A percentile compares a stretch with the other conserved stretches of the same genome.
These are phyloP conservation scores for Candida oleophila DNA, from an alignment of 805 yeast genomes.

Conservation along the genomic window DNA sequence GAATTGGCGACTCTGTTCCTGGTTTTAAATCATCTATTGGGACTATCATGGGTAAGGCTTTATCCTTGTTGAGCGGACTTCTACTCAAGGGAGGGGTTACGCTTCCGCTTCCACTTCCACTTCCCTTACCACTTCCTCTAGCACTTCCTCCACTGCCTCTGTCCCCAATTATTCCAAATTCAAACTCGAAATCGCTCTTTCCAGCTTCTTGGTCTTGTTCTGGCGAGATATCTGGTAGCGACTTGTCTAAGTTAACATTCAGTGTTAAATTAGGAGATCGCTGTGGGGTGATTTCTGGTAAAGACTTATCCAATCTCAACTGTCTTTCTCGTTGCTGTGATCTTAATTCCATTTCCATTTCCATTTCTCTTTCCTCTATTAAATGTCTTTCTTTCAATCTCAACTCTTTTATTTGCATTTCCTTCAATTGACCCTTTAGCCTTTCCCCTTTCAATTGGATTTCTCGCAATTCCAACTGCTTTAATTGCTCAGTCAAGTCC, in stretches of 20 bases:
- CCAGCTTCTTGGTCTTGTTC: not conserved
- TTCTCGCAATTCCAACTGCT: slow-evolving; percentile 3
- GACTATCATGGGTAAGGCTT: not conserved
- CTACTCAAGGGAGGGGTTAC: not conserved
- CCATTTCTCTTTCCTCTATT: not conserved
- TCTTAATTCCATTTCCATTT: not conserved
- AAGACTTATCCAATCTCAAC: not conserved
- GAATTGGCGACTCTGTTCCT: not conserved
- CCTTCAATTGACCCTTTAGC: slow-evolving; percentile 4
- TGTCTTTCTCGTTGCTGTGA: not conserved
- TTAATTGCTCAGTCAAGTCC: slow-evolving; percentile 1
- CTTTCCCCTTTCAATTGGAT: slow-evolving; percentile 3
- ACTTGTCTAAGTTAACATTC: slow-evolving; percentile 2
- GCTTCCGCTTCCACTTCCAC: not conserved
- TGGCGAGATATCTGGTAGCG: slow-evolving; percentile 1
- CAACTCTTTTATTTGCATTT: slow-evolving; percentile 3
- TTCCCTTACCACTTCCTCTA: not conserved
- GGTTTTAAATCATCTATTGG: not conserved
- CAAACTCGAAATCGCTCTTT: not conserved
- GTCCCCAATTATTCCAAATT: not conserved
- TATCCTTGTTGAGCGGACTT: not conserved
- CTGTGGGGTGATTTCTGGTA: slow-evolving; percentile 1
- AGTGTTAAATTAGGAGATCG: not conserved
- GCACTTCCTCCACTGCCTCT: not conserved
- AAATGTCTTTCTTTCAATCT: slow-evolving; percentile 1